phyloP scores from a whole-genome alignment of 139 green algal species.

The Closterium sp. region DNA sequence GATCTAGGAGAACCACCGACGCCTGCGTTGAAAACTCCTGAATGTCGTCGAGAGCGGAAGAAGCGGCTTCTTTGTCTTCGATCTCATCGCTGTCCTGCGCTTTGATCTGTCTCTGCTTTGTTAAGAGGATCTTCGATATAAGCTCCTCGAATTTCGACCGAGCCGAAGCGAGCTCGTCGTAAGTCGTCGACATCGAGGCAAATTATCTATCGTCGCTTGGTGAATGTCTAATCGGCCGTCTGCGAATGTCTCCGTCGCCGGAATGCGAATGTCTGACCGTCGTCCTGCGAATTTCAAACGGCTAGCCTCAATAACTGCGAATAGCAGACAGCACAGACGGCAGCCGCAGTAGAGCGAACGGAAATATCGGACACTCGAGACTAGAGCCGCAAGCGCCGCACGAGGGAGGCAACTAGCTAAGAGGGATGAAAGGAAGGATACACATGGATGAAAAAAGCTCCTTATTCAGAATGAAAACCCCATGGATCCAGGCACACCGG shows the following conservation, averaged over 20 bases:
- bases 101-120: not conserved
- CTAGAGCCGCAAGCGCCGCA: not conserved
- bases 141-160: not conserved
- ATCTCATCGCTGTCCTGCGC: not conserved
- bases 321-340: not conserved
- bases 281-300: not conserved
- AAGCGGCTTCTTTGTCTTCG: not conserved
- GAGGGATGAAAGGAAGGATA: too few relatives aligned
- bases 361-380: not conserved
- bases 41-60: not conserved
- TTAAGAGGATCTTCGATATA: not conserved
- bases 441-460: too few relatives aligned
- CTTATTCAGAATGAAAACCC: too few relatives aligned
- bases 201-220: not conserved
- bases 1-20: constrained; percentile 45
- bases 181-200: not conserved
- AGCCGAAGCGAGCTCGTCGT: not conserved
- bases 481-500: too few relatives aligned
- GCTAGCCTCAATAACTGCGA: not conserved
- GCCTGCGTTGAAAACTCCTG: constrained; percentile 10
- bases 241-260: not conserved
- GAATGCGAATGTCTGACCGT: not conserved
- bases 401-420: not conserved
- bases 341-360: not conserved
- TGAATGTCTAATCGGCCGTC: not conserved